phyloP scores from a whole-genome alignment of 768 basidiomycete species.

The Lentinula sp. region DNA sequence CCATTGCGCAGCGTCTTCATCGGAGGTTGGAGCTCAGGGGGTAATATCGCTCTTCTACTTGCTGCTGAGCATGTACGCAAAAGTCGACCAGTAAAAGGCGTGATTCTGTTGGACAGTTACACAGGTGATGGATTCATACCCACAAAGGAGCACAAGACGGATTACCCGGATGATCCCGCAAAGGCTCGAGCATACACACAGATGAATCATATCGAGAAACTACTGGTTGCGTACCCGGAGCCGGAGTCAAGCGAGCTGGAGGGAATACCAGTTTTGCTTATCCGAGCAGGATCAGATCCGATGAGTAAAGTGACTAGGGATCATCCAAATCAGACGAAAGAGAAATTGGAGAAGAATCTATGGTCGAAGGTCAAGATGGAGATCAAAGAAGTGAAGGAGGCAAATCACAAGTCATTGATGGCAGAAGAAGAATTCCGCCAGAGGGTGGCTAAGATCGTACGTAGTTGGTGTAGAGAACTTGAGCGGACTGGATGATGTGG shows the following conservation, averaged over 20 bases:
- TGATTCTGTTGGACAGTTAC: neutral
- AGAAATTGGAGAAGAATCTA: neutral
- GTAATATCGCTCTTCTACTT: slow-evolving; percentile 25
- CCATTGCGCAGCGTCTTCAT: neutral
- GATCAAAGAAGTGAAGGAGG: neutral
- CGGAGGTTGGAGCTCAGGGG: slow-evolving; percentile 21
- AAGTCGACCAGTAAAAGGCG: neutral
- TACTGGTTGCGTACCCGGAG: neutral
- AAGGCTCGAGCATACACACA: neutral
- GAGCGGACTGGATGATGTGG: neutral
- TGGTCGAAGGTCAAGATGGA: neutral
- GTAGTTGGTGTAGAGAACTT: neutral
- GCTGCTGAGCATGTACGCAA: neutral
- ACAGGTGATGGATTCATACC: neutral
- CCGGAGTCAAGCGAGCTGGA: neutral
- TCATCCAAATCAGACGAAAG: neutral
- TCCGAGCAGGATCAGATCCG: neutral
- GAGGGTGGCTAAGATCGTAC: neutral
- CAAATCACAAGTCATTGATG: neutral
- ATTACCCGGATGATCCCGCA: neutral
- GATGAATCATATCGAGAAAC: neutral
- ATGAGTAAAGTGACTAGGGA: neutral
- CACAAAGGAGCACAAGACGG: neutral
- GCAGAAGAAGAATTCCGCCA: neutral
- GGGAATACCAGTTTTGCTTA: neutral